Evolutionary conservation across 441 rosid genomes (phyloP), one percentile per base, ranked within the genome.

Genomic region (Erysimum cheiri): DNA sequence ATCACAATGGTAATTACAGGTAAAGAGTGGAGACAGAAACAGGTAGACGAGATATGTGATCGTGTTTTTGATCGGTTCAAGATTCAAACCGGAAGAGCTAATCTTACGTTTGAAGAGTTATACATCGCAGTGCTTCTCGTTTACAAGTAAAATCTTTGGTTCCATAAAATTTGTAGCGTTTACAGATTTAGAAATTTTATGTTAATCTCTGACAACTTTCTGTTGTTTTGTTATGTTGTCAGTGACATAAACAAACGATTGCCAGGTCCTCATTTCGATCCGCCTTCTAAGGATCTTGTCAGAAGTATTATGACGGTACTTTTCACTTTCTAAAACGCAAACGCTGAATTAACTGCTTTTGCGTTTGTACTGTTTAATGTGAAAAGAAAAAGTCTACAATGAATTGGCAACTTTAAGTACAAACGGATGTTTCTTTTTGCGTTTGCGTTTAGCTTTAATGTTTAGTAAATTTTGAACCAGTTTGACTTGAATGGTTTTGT

Each of bases 221-320:
- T 15, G 1, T 15, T 8, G 5, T 47, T 47, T 47, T 41, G 14
- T 2, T 6, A 24, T 55, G 11, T 63, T 28, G 1, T 77, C 52
- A 90, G 98, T 80, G 97, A 90, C 74, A 83, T 93, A 24, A 93
- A 93, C 50, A 93, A 90, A 86, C 84, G 59, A 50, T 71, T 93
- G 84, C 98, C 98, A 3, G 98, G 98, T 8, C 98, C 97, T 17
- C 98, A 93, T 78, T 93, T 93, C 66, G 96, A 93, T 80, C 97
- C 98, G n/a, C 98, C 97, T 72, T 65, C 96, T 35, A 89, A 82
- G 77, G 89, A 89, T 39, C 77, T 75, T 76, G 84, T 93, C 69
- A 65, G 78, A 60, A 82, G 48, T 39, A 66, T 85, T 80, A 81
- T 93, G 81, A 67, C 80, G 97, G 97, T 88, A 84, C 28, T 31